phyloP scores from a whole-genome alignment of 2,329 filamentous ascomycete species.

The Colletotrichum chrysophilum region DNA sequence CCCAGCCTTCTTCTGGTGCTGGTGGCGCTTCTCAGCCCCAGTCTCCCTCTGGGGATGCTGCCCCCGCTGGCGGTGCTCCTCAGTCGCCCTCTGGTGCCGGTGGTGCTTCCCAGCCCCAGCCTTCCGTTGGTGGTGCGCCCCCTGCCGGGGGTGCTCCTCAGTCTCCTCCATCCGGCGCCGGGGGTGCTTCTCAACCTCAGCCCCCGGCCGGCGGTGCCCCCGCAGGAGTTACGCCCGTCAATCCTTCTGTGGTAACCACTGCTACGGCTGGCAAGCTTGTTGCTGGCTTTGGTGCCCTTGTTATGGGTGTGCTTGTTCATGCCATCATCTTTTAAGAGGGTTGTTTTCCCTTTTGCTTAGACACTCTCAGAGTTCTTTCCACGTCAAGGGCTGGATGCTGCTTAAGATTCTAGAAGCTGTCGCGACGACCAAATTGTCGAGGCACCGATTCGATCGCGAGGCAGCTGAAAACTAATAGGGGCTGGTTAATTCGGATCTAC shows the following conservation, averaged over 20 bases:
- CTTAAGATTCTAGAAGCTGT: background rate
- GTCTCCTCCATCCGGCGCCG: background rate
- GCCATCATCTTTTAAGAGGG: background rate
- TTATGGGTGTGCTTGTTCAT: background rate
- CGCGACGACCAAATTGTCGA: fast-evolving
- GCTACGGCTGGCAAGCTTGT: conserved; percentile 19
- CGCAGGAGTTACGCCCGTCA: background rate
- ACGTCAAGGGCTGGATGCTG: background rate
- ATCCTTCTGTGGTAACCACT: background rate
- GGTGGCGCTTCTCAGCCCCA: background rate
- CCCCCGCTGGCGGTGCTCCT: background rate
- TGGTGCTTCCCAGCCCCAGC: background rate
- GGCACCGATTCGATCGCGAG: background rate
- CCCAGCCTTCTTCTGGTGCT: background rate
- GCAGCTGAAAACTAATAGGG: background rate
- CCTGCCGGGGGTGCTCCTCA: background rate
- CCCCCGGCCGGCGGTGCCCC: background rate
- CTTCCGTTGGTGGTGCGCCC: background rate
- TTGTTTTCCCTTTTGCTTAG: background rate
- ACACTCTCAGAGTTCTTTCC: background rate
- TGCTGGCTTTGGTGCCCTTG: conserved; percentile 3
- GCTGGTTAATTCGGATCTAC: background rate
- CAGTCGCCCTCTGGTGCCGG: background rate
- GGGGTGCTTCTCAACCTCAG: background rate
- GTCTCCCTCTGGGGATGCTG: too few relatives aligned